These are phyloP conservation scores for Adiantum capillusveneris DNA, from an alignment of 75 land plant genomes.

Conservation along the genomic window DNA sequence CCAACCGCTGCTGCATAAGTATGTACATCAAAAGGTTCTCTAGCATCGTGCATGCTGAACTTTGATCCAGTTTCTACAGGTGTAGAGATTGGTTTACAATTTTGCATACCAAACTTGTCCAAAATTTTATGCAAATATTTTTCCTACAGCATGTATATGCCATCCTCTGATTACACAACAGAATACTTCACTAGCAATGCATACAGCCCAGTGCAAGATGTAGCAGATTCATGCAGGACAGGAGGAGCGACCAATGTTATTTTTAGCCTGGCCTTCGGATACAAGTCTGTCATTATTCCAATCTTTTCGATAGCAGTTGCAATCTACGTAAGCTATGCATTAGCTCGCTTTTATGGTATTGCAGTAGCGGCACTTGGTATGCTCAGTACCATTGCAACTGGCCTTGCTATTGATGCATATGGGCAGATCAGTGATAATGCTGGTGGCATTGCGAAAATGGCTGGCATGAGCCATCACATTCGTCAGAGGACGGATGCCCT, in stretches of 20 bases:
- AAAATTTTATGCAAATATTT: no score
- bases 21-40: no score
- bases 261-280: slow-evolving; percentile 38
- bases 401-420: slow-evolving; percentile 35
- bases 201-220: slow-evolving; percentile 39
- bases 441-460: slow-evolving; percentile 78
- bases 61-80: no score
- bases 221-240: slow-evolving; percentile 32
- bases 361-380: slow-evolving; percentile 45
- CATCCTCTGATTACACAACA: slow-evolving; percentile 56
- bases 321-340: slow-evolving; percentile 62
- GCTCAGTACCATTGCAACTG: no score
- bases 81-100: no score
- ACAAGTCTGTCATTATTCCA: no score
- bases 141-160: no score
- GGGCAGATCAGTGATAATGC: slow-evolving; percentile 58
- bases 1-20: no score
- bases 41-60: slow-evolving; percentile 48
- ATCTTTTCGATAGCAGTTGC: slow-evolving; percentile 60
- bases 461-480: slow-evolving; percentile 22
- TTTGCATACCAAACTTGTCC: no score
- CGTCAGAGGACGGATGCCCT: slow-evolving; percentile 25
- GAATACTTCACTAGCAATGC: slow-evolving; percentile 74
- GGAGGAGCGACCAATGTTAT: slow-evolving; percentile 29
- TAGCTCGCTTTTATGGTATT: slow-evolving; percentile 67